Evolutionary conservation across 2,329 filamentous ascomycete genomes (phyloP).

Genomic region (Metarhizium sp.): DNA sequence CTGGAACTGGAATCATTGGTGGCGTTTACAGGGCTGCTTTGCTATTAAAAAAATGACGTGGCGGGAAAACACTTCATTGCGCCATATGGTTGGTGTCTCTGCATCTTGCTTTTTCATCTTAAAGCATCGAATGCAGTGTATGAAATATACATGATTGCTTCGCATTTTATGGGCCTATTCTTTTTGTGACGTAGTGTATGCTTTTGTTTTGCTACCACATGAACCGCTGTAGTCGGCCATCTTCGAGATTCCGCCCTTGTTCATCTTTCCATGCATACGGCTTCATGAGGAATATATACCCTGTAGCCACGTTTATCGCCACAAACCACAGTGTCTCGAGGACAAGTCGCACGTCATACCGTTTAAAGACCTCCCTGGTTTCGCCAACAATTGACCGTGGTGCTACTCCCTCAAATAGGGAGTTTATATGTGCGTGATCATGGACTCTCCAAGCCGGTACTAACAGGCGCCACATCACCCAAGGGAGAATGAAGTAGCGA

Average conservation of each 20-base stretch:
- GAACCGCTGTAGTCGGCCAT: conserved; percentile 59
- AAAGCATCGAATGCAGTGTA: not conserved
- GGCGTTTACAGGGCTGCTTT: conserved; percentile 3
- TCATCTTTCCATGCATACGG: conserved; percentile 57
- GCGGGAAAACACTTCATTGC: not conserved
- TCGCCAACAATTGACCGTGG: not conserved
- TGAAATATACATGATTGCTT: not conserved
- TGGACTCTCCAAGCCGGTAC: conserved; percentile 44
- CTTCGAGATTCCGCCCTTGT: conserved; percentile 42
- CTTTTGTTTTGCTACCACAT: conserved; percentile 53
- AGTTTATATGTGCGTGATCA: conserved; percentile 7
- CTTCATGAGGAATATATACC: conserved; percentile 60
- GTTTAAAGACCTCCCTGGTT: conserved; percentile 6
- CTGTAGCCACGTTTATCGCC: conserved; percentile 53
- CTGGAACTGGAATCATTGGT: not conserved
- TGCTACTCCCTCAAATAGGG: not conserved
- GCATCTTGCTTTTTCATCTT: not conserved
- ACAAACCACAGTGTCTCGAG: conserved; percentile 63
- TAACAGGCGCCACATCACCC: conserved; percentile 84
- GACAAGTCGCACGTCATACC: conserved; percentile 37
- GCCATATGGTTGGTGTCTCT: not conserved
- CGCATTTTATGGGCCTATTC: not conserved
- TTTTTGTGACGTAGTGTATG: not conserved
- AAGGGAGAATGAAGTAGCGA: conserved; percentile 90
- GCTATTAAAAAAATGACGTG: not conserved